Conservation (phyloP, 2,329 filamentous ascomycete species). For the Colletotrichum australisinense region DNA sequence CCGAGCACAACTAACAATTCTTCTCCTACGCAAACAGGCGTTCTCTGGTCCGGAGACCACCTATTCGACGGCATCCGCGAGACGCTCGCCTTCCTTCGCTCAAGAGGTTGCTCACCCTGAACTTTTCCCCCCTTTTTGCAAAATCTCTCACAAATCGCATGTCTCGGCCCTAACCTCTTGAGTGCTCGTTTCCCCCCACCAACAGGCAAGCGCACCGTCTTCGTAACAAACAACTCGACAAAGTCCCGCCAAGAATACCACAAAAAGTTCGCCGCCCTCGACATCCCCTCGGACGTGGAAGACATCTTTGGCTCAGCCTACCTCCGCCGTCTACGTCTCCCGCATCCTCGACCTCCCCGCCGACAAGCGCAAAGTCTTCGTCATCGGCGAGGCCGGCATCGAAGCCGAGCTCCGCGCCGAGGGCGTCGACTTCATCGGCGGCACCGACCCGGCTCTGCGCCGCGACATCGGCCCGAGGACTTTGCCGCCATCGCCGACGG, state of each 20-base stretch:
- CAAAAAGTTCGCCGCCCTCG: slow-evolving; percentile 86
- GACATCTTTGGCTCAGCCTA: slow-evolving; percentile 98
- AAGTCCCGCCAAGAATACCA: slow-evolving; percentile 94
- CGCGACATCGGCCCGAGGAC: slow-evolving; percentile 84
- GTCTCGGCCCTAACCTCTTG: slow-evolving; percentile 9
- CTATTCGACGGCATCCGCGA: slow-evolving; percentile 88
- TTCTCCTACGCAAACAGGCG: slow-evolving; percentile 66
- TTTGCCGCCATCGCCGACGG: slow-evolving; percentile 82
- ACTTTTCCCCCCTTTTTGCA: not conserved
- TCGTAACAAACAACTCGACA: slow-evolving; percentile 99
- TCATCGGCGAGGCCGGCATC: slow-evolving; percentile 90
- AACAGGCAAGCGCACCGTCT: slow-evolving; percentile 88
- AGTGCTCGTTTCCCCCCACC: slow-evolving; percentile 14
- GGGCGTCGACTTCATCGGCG: slow-evolving; percentile 83
- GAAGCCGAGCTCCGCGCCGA: slow-evolving; percentile 89
- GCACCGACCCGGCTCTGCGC: slow-evolving; percentile 82
- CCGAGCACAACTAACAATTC: slow-evolving; percentile 8
- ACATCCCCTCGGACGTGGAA: slow-evolving; percentile 83
- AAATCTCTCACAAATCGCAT: not conserved
- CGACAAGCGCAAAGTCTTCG: slow-evolving; percentile 92
- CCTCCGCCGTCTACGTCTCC: slow-evolving; percentile 92
- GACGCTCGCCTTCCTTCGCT: slow-evolving; percentile 84
- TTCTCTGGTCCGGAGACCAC: slow-evolving; percentile 95
- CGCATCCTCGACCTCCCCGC: slow-evolving; percentile 85
- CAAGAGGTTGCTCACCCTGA: slow-evolving; percentile 70